Evolutionary conservation across 805 yeast genomes (phyloP), one percentile per base, ranked within the genome.

Genomic region (Maudiozyma turicensis): DNA sequence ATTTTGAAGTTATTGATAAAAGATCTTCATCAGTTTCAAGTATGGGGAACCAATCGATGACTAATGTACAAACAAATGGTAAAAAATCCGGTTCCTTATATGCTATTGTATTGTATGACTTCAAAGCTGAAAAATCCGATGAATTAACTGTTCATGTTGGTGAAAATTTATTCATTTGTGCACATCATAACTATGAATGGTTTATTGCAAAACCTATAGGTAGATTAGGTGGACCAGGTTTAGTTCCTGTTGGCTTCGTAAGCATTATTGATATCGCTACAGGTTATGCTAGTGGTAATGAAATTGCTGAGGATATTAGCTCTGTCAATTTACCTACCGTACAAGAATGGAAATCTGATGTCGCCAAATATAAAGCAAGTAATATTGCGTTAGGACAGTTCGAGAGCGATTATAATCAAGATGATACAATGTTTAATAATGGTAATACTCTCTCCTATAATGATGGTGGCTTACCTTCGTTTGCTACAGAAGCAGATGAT

Each of bases 131-230:
- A 58, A 70, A 74, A 51, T 64, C 79, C 8, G 99, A 95, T 69
- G 99, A 93, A 67, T 74, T 93, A 54, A 83, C 84, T 54, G 87
- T 91, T 3, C 61, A 67, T 31, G 86, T 86, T 1, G 97, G 97
- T 38, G 99, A 93, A 59, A 84, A 86, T 58, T 76, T 93, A 53
- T 86, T 90, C 32, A 80, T 95, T 10, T 91, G 96, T 68, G 99
- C 99, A 2, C 97, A 91, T 67, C 95, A 91, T 62, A 89, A 88
- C 49, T 85, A 74, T 55, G 99, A 95, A 69, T 93, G 99, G 99
- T 90, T 89, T 58, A 93, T 93, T 51, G 98, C 97, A 5, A 93
- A 93, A 65, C 96, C 96, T 11, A 86, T 93, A 41, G 95, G 91
- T 51, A 74, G 97, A 48, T 72, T 93, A 38, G 98, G 99, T 29